Conservation (phyloP, 345 rosid genomes). For the Clarkia xantiana region DNA sequence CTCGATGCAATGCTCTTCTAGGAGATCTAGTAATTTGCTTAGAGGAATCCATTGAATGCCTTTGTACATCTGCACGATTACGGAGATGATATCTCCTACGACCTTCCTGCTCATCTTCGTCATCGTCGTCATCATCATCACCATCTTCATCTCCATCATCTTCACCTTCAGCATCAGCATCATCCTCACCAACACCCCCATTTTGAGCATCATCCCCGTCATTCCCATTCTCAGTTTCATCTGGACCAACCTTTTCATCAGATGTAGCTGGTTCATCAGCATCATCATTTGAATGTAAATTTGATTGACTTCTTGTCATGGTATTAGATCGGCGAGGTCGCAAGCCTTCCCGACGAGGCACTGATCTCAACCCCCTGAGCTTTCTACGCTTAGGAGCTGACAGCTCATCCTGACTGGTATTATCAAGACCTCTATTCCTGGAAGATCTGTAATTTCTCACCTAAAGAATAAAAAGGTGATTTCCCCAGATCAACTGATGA, state of each 20-base stretch:
- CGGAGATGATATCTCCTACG: conserved; percentile 94
- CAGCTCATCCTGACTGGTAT: conserved; percentile 42
- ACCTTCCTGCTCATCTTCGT: conserved; percentile 82
- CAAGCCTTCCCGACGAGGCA: conserved; percentile 97
- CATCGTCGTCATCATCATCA: conserved; percentile 62
- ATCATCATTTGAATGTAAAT: conserved; percentile 51
- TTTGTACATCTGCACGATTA: conserved; percentile 86
- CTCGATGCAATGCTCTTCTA: conserved; percentile 89
- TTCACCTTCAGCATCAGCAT: conserved; percentile 23
- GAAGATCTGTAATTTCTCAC: conserved; percentile 40
- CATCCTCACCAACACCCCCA: conserved; percentile 51
- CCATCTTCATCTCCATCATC: conserved; percentile 59
- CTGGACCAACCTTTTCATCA: conserved; percentile 64
- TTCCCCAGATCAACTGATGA: not conserved
- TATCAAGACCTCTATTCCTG: conserved; percentile 46
- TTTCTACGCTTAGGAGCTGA: conserved; percentile 47
- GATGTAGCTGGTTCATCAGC: conserved; percentile 57
- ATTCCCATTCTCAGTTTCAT: conserved; percentile 68
- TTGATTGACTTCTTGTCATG: conserved; percentile 31
- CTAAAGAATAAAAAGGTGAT: conserved; percentile 19
- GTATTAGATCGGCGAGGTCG: conserved; percentile 79
- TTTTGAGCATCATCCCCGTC: conserved; percentile 42
- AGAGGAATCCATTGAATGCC: conserved; percentile 60
- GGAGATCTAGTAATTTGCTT: conserved; percentile 87
- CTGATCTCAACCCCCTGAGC: conserved; percentile 29